Evolutionary conservation across 225 moss, liverwort and hornwort genomes (phyloP), one percentile per base, ranked within the genome.

Genomic region (Thuidium tamariscinum): DNA sequence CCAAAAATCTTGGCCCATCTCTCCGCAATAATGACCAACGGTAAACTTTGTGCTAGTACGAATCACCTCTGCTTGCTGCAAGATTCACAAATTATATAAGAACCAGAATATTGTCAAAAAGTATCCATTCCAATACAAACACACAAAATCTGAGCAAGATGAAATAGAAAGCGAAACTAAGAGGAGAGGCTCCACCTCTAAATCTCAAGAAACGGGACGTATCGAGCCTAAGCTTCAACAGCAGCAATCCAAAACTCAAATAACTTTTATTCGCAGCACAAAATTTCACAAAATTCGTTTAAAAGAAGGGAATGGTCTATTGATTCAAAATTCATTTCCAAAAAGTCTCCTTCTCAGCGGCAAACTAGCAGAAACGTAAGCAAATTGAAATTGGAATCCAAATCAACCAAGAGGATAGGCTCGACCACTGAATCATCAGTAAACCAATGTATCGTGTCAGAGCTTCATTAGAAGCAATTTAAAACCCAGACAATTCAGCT

Each of bases 1-100:
- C 99, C 99, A 99, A 70, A 99, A 99, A 72, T 99, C 99, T 94
- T 99, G 99, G 6, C 99, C 99, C 99, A 99, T 99, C 93, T 99
- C 99, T 72, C 99, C 99, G 83, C 99, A 99, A 80, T 97, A 99
- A 83, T 99, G 99, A 51, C 99, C 99, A 68, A 99, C 99, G 83
- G 92, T 91, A 81, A 95, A 99, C 30, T 92, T 95, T 48, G 99
- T 99, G 82, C 95, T 95, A 52, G 91, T 94, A 34, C 99, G 96
- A 80, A 99, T 99, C 83, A 99, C 99, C 91, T 99, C 97, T 65
- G 99, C 99, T 97, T 99, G 99, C 99, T 99, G 94, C 87, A 55
- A 84, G 15, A 89, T 71, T 67, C 87, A 79, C 11, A 68, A 41
- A 68, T 41, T 29, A 11, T 27, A 69, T 81, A 49, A 80, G 7